These are phyloP conservation scores for Austropuccinia psidii DNA, from an alignment of 1,284 basidiomycete species.

Conservation along the genomic window DNA sequence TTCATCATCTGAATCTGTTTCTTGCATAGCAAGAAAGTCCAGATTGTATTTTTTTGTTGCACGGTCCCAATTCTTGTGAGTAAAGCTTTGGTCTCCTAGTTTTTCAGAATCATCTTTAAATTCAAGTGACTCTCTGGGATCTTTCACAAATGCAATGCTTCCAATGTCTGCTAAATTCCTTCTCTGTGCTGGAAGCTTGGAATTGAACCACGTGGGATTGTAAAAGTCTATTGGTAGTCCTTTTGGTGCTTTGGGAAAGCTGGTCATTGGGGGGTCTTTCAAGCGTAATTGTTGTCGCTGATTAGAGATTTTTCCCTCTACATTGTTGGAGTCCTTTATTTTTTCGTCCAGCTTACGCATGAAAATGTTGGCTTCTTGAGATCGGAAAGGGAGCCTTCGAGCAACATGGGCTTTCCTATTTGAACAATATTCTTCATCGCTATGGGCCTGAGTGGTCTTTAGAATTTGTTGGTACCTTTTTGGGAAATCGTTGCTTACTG, in stretches of 20 bases:
- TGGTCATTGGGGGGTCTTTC: background rate
- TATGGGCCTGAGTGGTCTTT: background rate
- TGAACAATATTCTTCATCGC: background rate
- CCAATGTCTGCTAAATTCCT: background rate
- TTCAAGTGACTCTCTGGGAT: background rate
- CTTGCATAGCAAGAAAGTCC: background rate
- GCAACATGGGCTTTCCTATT: background rate
- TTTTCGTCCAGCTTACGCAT: background rate
- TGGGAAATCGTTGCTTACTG: background rate
- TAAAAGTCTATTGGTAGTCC: constrained; percentile 14
- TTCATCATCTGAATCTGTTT: too few species aligned
- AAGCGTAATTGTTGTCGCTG: background rate
- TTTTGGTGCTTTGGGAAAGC: constrained; percentile 6
- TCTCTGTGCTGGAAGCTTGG: background rate
- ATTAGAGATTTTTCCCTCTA: background rate
- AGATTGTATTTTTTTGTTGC: background rate
- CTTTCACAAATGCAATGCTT: background rate
- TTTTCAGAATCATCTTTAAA: background rate
- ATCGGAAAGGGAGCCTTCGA: background rate
- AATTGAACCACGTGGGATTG: background rate
- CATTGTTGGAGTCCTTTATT: background rate
- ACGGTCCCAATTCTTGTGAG: background rate
- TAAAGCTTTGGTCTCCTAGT: background rate
- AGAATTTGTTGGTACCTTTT: background rate
- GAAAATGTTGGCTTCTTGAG: background rate